A percentile compares a stretch with the other conserved stretches of the same genome.
phyloP scores from a whole-genome alignment of 2,329 filamentous ascomycete genomes.

The Colletotrichum somersetense region DNA sequence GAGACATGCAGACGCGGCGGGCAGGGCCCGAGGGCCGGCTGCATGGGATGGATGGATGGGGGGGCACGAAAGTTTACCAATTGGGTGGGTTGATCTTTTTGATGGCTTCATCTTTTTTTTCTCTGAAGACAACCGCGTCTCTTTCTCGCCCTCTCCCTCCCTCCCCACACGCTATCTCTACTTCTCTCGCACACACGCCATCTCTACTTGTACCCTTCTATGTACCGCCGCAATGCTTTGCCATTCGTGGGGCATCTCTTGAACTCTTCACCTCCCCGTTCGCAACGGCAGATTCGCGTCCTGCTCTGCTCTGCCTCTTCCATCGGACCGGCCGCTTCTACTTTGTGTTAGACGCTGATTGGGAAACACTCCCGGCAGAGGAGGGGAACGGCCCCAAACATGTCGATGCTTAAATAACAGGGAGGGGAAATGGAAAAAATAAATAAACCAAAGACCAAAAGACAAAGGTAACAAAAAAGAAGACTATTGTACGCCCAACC shows the following conservation, averaged over 20 bases:
- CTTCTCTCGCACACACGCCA: neutral
- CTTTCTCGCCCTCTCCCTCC: no score
- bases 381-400: neutral
- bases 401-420: constrained; percentile 3
- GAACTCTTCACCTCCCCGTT: neutral
- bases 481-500: constrained; percentile 15
- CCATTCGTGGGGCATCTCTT: neutral
- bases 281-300: no score
- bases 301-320: neutral
- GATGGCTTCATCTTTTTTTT: neutral
- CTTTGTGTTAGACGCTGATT: neutral
- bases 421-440: no score
- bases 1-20: neutral
- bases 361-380: neutral
- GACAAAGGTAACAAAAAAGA: neutral
- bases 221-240: neutral
- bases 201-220: neutral
- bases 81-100: neutral
- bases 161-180: no score
- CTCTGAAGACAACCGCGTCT: neutral
- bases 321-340: neutral
- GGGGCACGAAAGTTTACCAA: no score
- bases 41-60: no score
- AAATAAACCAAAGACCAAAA: neutral
- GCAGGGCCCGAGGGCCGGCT: neutral